Evolutionary conservation across 305 asterid species (phyloP).

Genomic region (Fraxinus baroniana): DNA sequence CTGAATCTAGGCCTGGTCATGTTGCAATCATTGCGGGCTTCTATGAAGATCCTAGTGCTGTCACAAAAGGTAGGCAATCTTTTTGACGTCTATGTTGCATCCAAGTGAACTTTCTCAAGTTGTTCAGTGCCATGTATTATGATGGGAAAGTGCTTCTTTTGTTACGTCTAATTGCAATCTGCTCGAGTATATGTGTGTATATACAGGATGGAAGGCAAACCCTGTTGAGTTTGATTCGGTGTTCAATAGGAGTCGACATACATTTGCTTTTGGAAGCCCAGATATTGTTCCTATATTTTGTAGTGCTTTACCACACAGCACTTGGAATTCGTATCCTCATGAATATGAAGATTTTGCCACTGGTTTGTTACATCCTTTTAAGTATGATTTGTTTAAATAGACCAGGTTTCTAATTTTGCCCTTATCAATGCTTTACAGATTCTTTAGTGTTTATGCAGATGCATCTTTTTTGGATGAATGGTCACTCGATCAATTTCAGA

Average conservation of each 20-base stretch:
- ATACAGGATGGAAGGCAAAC: slow-evolving; percentile 93
- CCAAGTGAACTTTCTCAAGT: background rate
- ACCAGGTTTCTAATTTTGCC: background rate
- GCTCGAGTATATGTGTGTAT: background rate
- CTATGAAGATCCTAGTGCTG: slow-evolving; percentile 99
- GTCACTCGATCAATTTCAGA: slow-evolving; percentile 85
- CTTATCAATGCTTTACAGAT: slow-evolving; percentile 26
- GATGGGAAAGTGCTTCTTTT: background rate
- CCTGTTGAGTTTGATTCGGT: slow-evolving; percentile 99
- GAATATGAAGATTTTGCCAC: slow-evolving; percentile 95
- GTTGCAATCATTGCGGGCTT: slow-evolving; percentile 98
- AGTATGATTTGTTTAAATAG: background rate
- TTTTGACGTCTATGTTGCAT: slow-evolving; percentile 14
- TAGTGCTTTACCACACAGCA: slow-evolving; percentile 81
- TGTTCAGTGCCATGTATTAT: background rate
- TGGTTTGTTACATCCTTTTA: slow-evolving; percentile 48
- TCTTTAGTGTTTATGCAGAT: slow-evolving; percentile 58
- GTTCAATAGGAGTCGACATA: slow-evolving; percentile 88
- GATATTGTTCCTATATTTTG: slow-evolving; percentile 93
- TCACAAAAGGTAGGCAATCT: slow-evolving; percentile 72
- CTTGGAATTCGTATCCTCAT: slow-evolving; percentile 84
- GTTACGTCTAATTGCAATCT: background rate
- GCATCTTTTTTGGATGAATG: slow-evolving; percentile 98
- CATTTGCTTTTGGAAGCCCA: slow-evolving; percentile 93
- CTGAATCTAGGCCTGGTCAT: slow-evolving; percentile 98